Evolutionary conservation across 768 basidiomycete genomes (phyloP), one percentile per base, ranked within the genome.

Genomic region (Suillus tomentosus): DNA sequence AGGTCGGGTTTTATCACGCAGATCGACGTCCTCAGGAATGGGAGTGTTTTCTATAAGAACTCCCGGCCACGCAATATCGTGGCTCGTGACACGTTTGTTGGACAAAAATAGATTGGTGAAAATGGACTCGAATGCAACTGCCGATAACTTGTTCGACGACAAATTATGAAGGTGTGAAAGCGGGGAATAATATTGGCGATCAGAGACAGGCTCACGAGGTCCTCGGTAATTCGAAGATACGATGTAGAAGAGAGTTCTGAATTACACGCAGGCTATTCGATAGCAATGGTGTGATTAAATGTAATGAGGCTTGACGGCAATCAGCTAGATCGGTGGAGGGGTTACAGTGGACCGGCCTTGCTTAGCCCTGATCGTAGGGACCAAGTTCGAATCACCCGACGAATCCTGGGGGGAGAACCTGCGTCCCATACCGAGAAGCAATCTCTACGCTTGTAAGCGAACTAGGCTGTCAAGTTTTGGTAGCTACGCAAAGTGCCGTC

Each of bases 121-220:
- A 54, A 47, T n/a, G 50, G 15, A 15, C 24, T 51, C 8, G 31
- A 6, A 31, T 31, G 31, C 31, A 31, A 31, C 31, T 31, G 5
- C 36, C 9, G 10, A 37, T 5, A 37, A 10, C 5, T 37, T 37
- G 24, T 51, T 17, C 24, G 15, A 51, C 24, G 9, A 31, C 17
- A 34, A 17, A 53, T 53, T 17, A 54, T 54, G 19, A 34, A 54
- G 53, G 53, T 54, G 53, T 54, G 53, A 54, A 54, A 54, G 51
- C 51, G 51, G 51, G 27, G 50, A 51, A 31, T 53, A 11, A 34
- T 53, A 53, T 53, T 17, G 17, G 53, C 53, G 31, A 54, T 54
- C 53, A 13, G 9, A 11, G 17, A 54, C 31, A 34, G 10, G 10
- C 53, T 54, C 53, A 53, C 31, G 53, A 34, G 53, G 31, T 54